These are phyloP conservation scores for Alternaria ethzedia DNA, from an alignment of 2,329 filamentous ascomycete species.

Conservation along the genomic window DNA sequence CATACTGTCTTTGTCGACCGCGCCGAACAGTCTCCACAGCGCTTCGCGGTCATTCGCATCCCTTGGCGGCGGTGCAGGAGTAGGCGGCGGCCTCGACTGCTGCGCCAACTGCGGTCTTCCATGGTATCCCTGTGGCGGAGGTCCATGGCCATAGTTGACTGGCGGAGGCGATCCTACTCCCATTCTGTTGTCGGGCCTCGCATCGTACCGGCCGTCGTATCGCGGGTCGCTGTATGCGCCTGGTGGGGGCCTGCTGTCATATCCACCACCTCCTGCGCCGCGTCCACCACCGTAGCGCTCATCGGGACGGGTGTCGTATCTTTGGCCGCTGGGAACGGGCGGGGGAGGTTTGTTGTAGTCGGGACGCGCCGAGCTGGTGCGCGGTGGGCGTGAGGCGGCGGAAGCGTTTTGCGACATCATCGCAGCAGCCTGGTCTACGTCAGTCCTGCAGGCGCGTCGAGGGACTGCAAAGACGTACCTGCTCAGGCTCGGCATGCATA, in stretches of 20 bases:
- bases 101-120: slow-evolving; percentile 64
- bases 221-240: slow-evolving; percentile 49
- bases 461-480: slow-evolving; percentile 56
- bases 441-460: neutral
- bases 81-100: slow-evolving; percentile 51
- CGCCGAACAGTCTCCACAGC: slow-evolving; percentile 83
- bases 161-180: slow-evolving; percentile 56
- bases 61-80: slow-evolving; percentile 57
- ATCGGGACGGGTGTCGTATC: slow-evolving; percentile 46
- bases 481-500: slow-evolving; percentile 82
- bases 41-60: slow-evolving; percentile 71
- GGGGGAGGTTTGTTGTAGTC: slow-evolving; percentile 55
- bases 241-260: slow-evolving; percentile 44
- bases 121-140: slow-evolving; percentile 67
- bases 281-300: slow-evolving; percentile 44
- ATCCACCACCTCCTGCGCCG: slow-evolving; percentile 26
- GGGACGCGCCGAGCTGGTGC: slow-evolving; percentile 42
- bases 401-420: slow-evolving; percentile 42
- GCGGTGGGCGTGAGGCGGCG: slow-evolving; percentile 37
- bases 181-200: slow-evolving; percentile 31
- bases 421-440: slow-evolving; percentile 49
- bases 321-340: slow-evolving; percentile 30
- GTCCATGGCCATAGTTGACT: slow-evolving; percentile 61
- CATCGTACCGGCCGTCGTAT: slow-evolving; percentile 39
- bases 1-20: slow-evolving; percentile 84